phyloP scores from a whole-genome alignment of 179 eudicot species.

The Dionaea muscipula region DNA sequence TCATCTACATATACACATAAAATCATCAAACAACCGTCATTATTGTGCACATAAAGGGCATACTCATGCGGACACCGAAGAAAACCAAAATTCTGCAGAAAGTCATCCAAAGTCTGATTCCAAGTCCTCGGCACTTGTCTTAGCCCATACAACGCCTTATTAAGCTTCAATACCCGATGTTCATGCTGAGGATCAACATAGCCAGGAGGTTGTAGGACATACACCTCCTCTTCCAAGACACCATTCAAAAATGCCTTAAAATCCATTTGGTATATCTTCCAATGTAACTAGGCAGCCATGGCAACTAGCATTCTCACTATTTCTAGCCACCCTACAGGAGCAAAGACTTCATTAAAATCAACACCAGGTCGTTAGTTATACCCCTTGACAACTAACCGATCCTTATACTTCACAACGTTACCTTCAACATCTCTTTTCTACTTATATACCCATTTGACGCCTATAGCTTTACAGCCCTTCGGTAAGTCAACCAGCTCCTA shows the following conservation, averaged over 20 bases:
- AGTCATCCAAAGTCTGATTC: slow-evolving; percentile 1
- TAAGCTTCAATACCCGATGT: slow-evolving; percentile 1
- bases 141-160: slow-evolving; percentile 8
- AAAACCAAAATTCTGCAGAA: not conserved
- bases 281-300: not conserved
- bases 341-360: not conserved
- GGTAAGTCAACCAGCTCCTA: not conserved
- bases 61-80: not conserved
- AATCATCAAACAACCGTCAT: too few species aligned
- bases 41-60: not conserved
- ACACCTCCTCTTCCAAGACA: not conserved
- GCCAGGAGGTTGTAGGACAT: not conserved
- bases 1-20: slow-evolving; percentile 9
- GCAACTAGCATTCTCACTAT: not conserved
- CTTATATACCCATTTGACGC: not conserved
- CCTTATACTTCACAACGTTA: not conserved
- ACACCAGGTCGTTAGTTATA: not conserved
- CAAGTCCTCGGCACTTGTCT: slow-evolving; percentile 3
- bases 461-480: not conserved
- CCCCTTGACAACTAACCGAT: not conserved
- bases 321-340: not conserved
- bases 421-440: not conserved
- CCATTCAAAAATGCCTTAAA: not conserved
- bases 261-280: slow-evolving; percentile 7
- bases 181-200: not conserved